Evolutionary conservation across 768 basidiomycete species (phyloP).

Genomic region (Sistotremastrum niveocremeum): DNA sequence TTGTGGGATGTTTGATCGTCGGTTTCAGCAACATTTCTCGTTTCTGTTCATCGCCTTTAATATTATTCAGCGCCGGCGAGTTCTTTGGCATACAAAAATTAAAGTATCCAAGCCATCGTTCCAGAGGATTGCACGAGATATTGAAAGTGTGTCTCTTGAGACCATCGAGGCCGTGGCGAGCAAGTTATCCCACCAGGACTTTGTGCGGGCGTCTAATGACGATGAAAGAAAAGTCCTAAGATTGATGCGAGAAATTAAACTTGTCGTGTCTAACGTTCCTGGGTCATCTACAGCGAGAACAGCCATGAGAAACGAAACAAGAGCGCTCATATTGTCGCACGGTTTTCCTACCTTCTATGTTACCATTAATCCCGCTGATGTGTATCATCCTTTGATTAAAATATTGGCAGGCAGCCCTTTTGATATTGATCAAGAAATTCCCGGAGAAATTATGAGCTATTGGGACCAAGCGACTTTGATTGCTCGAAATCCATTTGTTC

Average conservation of each 20-base stretch:
- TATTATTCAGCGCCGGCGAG: slow-evolving; percentile 21
- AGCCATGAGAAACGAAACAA: slow-evolving; percentile 24
- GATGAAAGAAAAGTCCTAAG: slow-evolving; percentile 19
- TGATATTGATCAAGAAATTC: slow-evolving; percentile 19
- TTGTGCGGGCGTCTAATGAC: slow-evolving; percentile 4
- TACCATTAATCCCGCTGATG: slow-evolving; percentile 31
- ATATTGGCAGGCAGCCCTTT: slow-evolving; percentile 24
- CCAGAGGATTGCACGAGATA: slow-evolving; percentile 11
- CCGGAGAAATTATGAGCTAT: slow-evolving; percentile 16
- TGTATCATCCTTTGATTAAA: slow-evolving; percentile 28
- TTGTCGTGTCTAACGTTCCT: slow-evolving; percentile 8
- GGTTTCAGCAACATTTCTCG: slow-evolving; percentile 25
- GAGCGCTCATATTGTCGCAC: slow-evolving; percentile 18
- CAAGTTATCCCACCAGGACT: slow-evolving; percentile 11
- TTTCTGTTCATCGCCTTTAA: slow-evolving; percentile 31
- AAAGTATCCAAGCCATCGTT: slow-evolving; percentile 17
- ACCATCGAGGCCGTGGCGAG: slow-evolving; percentile 14
- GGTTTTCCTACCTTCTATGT: slow-evolving; percentile 29
- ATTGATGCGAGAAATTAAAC: slow-evolving; percentile 13
- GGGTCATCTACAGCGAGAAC: slow-evolving; percentile 19
- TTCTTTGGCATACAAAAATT: slow-evolving; percentile 20
- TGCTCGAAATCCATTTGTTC: slow-evolving; percentile 26
- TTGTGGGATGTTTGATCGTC: slow-evolving; percentile 16
- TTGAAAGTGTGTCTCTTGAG: slow-evolving; percentile 14
- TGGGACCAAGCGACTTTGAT: slow-evolving; percentile 21